Evolutionary conservation across 257 asterid genomes (phyloP), one percentile per base, ranked within the genome.

Genomic region (Rauvolfia tetraphylla): DNA sequence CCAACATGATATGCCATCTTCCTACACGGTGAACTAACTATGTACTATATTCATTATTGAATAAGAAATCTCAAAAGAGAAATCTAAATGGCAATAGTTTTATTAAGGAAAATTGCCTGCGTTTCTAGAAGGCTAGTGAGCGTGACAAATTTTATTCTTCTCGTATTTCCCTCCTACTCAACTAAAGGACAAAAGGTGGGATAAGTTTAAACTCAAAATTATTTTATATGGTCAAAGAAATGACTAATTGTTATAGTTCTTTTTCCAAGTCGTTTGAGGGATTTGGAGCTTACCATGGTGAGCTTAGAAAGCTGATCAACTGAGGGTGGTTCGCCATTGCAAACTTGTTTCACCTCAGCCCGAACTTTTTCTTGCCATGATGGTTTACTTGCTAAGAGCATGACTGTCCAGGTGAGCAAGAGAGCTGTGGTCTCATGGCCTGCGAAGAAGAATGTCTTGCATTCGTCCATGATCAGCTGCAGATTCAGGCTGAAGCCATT

Each of bases 381-480:
- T 0, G 93, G 92, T 77, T 95, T 91, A 42, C 81, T 86, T 0
- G 98, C 98, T 0, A 95, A 88, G 0, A 95, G 84, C 99, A 95
- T 92, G n/a, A 81, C 68, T 9, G 99, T 95, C 99, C 99, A 95
- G 0, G 96, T 93, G 18, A 95, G 95, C 83, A 91, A 81, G 2
- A 95, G 85, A 1, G 99, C 94, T 0, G 99, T 95, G 8, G 98
- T 93, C 2, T 95, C 99, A 75, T 95, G 98, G 8, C 99, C 99
- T 14, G 99, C 97, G 70, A 95, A 95, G 81, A 95, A 95, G 82
- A 95, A 92, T 0, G 99, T 95, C 71, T 95, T 95, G 89, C 96
- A 90, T 73, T 95, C 99, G 62, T 95, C 99, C 98, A 95, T 93
- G 2, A 95, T 95, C 0, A 95, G 46, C 81, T 93, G 97, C 15